Evolutionary conservation across 176 grass and related monocot species (phyloP).

Genomic region (Bolboschoenus planiculmis): DNA sequence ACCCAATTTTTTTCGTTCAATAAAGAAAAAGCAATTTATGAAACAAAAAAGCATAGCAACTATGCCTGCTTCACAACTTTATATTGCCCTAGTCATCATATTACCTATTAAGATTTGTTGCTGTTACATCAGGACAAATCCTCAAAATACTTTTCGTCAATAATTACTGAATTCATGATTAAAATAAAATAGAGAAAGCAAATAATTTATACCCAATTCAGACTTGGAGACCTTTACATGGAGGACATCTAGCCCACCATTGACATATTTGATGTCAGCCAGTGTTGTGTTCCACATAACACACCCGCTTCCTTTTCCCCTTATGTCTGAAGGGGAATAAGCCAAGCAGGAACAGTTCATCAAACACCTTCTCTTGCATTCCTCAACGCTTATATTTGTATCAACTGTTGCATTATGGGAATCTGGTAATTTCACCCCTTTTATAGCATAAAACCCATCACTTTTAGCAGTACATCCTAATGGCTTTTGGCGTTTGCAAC

Average conservation of each 20-base stretch:
- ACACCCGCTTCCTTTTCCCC: slow-evolving; percentile 33
- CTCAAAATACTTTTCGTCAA: background rate
- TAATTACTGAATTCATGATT: background rate
- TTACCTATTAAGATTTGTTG: background rate
- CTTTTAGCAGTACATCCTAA: background rate
- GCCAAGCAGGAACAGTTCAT: slow-evolving; percentile 23
- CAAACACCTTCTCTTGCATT: slow-evolving; percentile 12
- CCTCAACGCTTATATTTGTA: background rate
- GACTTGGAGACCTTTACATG: slow-evolving; percentile 7
- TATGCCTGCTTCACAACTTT: background rate
- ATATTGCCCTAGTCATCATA: background rate
- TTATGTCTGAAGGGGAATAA: slow-evolving; percentile 27
- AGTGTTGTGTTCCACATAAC: slow-evolving; percentile 47
- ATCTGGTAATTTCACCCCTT: slow-evolving; percentile 41
- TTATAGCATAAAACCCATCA: slow-evolving; percentile 40
- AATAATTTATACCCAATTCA: background rate
- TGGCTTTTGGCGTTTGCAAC: slow-evolving; percentile 15
- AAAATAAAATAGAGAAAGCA: background rate
- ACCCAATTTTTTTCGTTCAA: background rate
- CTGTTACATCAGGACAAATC: background rate
- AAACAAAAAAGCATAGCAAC: background rate
- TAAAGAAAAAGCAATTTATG: too few species aligned
- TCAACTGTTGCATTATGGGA: slow-evolving; percentile 26
- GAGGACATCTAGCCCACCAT: background rate
- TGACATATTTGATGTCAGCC: slow-evolving; percentile 29